phyloP scores from a whole-genome alignment of 441 rosid species.

The Erodium texanum region DNA sequence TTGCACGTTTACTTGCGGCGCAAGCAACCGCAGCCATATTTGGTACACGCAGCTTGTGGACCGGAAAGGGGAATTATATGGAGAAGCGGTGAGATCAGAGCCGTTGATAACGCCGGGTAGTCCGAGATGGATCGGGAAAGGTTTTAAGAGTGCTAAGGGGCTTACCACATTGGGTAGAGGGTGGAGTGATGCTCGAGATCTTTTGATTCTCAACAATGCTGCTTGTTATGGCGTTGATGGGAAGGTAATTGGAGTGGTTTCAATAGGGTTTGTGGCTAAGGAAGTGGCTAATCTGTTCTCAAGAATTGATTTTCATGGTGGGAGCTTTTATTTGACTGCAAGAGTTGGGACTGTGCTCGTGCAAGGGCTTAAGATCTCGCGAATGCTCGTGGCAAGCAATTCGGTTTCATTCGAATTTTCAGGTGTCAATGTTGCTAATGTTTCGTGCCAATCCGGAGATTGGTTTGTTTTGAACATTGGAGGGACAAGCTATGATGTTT shows the following conservation, averaged over 20 bases:
- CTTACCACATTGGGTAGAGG: slow-evolving; percentile 33
- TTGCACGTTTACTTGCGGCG: slow-evolving; percentile 22
- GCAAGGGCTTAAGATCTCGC: slow-evolving; percentile 27
- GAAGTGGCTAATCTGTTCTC: slow-evolving; percentile 23
- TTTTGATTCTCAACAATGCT: slow-evolving; percentile 31
- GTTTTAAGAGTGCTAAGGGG: background rate
- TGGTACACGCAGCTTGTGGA: slow-evolving; percentile 52
- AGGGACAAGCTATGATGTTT: slow-evolving; percentile 23
- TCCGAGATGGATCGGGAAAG: too few species aligned
- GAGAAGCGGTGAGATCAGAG: slow-evolving; percentile 17
- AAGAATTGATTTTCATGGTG: slow-evolving; percentile 32
- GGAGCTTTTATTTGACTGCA: slow-evolving; percentile 41
- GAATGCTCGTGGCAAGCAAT: slow-evolving; percentile 12
- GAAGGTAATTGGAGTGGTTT: slow-evolving; percentile 23
- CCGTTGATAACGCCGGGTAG: too few species aligned
- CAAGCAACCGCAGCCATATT: slow-evolving; percentile 2
- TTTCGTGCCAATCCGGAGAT: slow-evolving; percentile 26
- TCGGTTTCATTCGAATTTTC: slow-evolving; percentile 19
- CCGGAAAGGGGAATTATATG: slow-evolving; percentile 30
- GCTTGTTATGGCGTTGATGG: slow-evolving; percentile 19
- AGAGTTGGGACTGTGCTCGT: slow-evolving; percentile 30
- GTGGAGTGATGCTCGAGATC: slow-evolving; percentile 27
- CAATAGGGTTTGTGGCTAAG: slow-evolving; percentile 40
- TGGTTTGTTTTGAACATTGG: slow-evolving; percentile 18
- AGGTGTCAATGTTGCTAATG: slow-evolving; percentile 11